Evolutionary conservation across 345 rosid genomes (phyloP), one percentile per base, ranked within the genome.

Genomic region (Populus nigra): DNA sequence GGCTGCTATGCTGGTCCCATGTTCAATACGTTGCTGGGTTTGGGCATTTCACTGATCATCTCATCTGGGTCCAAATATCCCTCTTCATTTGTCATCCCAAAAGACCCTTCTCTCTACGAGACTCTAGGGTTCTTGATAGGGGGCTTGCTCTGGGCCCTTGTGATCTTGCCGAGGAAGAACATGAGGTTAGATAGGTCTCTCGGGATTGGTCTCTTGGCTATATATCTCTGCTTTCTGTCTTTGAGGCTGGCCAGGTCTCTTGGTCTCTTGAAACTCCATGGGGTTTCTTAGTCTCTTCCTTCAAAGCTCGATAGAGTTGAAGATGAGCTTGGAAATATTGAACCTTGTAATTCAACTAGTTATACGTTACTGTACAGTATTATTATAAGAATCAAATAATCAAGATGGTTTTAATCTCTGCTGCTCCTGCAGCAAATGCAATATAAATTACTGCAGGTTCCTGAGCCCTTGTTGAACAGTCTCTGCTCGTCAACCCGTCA

Each of bases 1-100:
- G 99, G 99, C 35, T 93, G 96, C 87, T 92, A 93, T 50, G 99
- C 97, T 0, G 98, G 98, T 35, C 97, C 98, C 1, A 88, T 96
- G 91, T 96, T 96, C 73, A 91, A 96, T 57, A 93, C 92, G 0
- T 68, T 96, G 79, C 78, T 93, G 62, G 97, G 97, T 23, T 86
- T 96, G 2, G 99, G 99, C 17, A 53, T 89, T 3, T 88, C 96
- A 33, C 76, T 93, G 12, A 83, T 88, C 55, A 87, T 93, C 69
- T 84, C 92, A 47, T 83, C 97, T n/a, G 92, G 91, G 87, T 69
- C 85, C 0, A 74, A 72, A 55, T 90, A 91, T 72, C 97, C 99
- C n/a, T 31, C 61, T 27, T 33, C 90, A 18, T 90, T 86, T 38
- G 76, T 85, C 33, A 86, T 96, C 7, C 94, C 94, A 8, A 78